Conservation (phyloP, 768 basidiomycete genomes). For the Coprinellus aureogranulatus region DNA sequence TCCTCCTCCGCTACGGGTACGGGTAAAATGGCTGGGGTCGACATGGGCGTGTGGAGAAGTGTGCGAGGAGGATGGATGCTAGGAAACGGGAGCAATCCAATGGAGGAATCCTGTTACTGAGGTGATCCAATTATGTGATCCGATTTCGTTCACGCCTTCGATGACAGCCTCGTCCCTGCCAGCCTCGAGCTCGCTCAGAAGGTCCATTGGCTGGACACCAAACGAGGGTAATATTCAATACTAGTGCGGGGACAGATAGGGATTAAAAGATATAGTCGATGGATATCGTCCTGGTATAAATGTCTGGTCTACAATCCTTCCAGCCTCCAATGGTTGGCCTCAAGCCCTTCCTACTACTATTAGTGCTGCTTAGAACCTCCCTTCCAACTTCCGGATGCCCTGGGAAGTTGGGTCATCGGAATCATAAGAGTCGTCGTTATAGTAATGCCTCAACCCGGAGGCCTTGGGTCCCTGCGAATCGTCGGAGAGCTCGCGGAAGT, state of each 20-base stretch:
- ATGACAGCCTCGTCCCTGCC: too few species aligned
- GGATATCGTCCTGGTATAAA: slow-evolving; percentile 1
- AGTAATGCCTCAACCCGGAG: slow-evolving; percentile 54
- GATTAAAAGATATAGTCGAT: not conserved
- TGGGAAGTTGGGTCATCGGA: slow-evolving; percentile 47
- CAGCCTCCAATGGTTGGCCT: not conserved
- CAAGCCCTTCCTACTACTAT: too few species aligned
- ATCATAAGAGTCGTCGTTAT: slow-evolving; percentile 47
- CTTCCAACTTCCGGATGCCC: slow-evolving; percentile 28
- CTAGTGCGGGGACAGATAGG: not conserved
- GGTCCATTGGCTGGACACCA: too few species aligned
- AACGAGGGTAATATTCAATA: not conserved
- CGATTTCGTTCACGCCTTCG: not conserved
- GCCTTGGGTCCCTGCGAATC: slow-evolving; percentile 54
- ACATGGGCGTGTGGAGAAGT: not conserved
- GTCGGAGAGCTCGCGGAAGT: slow-evolving; percentile 47
- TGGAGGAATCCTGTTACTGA: not conserved
- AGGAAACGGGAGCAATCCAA: not conserved
- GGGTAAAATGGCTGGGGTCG: slow-evolving; percentile 1
- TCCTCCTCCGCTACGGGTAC: slow-evolving; percentile 30
- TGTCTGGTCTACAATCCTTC: slow-evolving; percentile 2
- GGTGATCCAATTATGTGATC: not conserved
- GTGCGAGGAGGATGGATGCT: not conserved
- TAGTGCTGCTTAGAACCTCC: slow-evolving; percentile 33
- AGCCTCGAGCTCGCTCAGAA: too few species aligned